Percentiles rank a stretch among this genome's conserved stretches.
Conservation (phyloP, 2,329 filamentous ascomycete genomes). For the Trichoderma hamatum region DNA sequence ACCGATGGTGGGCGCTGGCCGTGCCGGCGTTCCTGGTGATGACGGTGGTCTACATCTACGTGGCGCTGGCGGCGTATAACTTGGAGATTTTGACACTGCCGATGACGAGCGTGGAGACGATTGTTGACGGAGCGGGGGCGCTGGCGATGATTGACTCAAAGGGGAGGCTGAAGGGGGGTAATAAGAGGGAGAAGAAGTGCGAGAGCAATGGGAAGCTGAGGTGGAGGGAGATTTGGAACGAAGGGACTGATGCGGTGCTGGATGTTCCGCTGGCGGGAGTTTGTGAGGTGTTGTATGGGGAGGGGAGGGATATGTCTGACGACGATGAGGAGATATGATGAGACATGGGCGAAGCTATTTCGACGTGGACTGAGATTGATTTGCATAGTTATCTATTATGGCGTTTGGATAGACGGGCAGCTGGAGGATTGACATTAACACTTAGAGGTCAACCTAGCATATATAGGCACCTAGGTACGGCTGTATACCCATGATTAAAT, state of each 20-base stretch:
- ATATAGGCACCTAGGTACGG: neutral
- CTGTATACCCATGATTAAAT: neutral
- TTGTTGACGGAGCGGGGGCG: constrained; percentile 88
- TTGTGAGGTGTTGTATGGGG: constrained; percentile 89
- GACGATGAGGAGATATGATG: constrained; percentile 29
- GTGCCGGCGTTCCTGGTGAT: constrained; percentile 90
- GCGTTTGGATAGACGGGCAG: neutral
- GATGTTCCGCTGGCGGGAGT: constrained; percentile 94
- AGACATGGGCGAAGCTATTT: neutral
- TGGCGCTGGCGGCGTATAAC: constrained; percentile 90
- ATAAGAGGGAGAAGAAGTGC: constrained; percentile 43
- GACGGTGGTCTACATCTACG: constrained; percentile 87
- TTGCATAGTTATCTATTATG: neutral
- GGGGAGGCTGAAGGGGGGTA: constrained; percentile 53
- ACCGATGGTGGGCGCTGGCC: constrained; percentile 96
- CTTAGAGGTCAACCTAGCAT: neutral
- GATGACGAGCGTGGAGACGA: constrained; percentile 78
- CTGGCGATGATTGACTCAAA: constrained; percentile 79
- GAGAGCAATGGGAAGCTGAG: constrained; percentile 51
- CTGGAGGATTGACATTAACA: neutral
- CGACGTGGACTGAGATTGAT: constrained; percentile 4
- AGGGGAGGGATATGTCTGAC: constrained; percentile 44
- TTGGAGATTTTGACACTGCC: constrained; percentile 83
- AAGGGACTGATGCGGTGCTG: constrained; percentile 95
- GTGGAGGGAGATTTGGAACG: constrained; percentile 85